Percentiles rank a stretch among this genome's conserved stretches.
phyloP scores from a whole-genome alignment of 106 monocot genomes.

The Dioscorea alata region DNA sequence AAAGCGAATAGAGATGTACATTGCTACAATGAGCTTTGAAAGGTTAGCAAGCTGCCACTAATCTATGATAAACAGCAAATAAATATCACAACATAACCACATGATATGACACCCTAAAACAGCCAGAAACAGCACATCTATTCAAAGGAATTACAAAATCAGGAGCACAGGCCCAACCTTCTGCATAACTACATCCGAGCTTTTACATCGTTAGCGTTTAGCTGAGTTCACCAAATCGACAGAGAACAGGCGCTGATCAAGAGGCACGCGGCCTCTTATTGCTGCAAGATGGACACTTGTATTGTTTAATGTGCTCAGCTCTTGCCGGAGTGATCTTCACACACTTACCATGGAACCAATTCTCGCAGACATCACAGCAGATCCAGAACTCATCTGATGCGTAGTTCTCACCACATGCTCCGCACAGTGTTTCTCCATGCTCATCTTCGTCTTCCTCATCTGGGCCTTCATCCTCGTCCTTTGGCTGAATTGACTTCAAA shows the following conservation, averaged over 20 bases:
- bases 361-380: slow-evolving; percentile 62
- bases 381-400: slow-evolving; percentile 61
- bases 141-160: no score
- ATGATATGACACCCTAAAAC: no score
- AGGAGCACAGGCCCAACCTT: no score
- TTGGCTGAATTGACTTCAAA: slow-evolving; percentile 7
- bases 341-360: slow-evolving; percentile 60
- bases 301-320: slow-evolving; percentile 47
- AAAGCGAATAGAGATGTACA: no score
- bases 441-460: slow-evolving; percentile 32
- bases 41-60: no score
- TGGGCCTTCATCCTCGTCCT: slow-evolving; percentile 22
- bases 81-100: no score
- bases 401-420: slow-evolving; percentile 55
- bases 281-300: slow-evolving; percentile 52
- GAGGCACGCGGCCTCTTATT: slow-evolving; percentile 29
- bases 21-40: no score
- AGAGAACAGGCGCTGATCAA: not conserved
- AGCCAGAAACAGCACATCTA: no score
- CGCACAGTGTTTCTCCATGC: slow-evolving; percentile 44
- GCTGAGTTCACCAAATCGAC: no score
- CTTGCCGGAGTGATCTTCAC: slow-evolving; percentile 51
- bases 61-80: no score
- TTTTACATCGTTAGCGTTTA: no score
- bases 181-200: no score